phyloP scores from a whole-genome alignment of 2,329 filamentous ascomycete genomes.

The Penicillium sp. region DNA sequence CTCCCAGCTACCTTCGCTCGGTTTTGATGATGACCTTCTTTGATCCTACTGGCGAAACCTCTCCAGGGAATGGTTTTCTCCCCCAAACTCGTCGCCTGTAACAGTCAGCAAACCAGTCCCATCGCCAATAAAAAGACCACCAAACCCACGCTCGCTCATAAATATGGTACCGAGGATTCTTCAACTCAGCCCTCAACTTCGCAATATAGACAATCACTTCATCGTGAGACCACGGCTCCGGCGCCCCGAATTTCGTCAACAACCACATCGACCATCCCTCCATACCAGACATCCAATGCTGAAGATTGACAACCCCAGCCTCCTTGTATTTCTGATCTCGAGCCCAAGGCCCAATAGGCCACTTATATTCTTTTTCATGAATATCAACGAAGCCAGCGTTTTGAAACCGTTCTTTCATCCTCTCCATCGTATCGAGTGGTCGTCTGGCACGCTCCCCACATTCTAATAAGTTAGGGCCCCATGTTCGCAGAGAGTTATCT shows the following conservation, averaged over 20 bases:
- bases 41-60: not conserved
- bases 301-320: slow-evolving; percentile 42
- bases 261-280: slow-evolving; percentile 32
- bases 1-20: not conserved
- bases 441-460: slow-evolving; percentile 26
- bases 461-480: slow-evolving; percentile 17
- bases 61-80: slow-evolving; percentile 1
- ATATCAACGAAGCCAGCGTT: slow-evolving; percentile 35
- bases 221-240: slow-evolving; percentile 20
- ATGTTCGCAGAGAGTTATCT: slow-evolving; percentile 15
- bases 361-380: slow-evolving; percentile 28
- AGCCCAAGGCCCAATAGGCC: slow-evolving; percentile 35
- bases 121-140: not conserved
- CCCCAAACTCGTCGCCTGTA: slow-evolving; percentile 22
- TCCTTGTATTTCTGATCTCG: slow-evolving; percentile 31
- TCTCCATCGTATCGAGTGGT: slow-evolving; percentile 22
- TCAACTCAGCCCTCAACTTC: slow-evolving; percentile 20
- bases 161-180: slow-evolving; percentile 18
- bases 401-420: slow-evolving; percentile 24
- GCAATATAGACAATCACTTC: slow-evolving; percentile 23
- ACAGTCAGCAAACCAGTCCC: not conserved
- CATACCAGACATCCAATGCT: slow-evolving; percentile 30
- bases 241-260: slow-evolving; percentile 25
- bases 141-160: slow-evolving; percentile 22
- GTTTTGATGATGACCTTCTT: not conserved